These are phyloP conservation scores for Tetrapyrgos nigripes DNA, from an alignment of 1,284 basidiomycete genomes.

Conservation along the genomic window DNA sequence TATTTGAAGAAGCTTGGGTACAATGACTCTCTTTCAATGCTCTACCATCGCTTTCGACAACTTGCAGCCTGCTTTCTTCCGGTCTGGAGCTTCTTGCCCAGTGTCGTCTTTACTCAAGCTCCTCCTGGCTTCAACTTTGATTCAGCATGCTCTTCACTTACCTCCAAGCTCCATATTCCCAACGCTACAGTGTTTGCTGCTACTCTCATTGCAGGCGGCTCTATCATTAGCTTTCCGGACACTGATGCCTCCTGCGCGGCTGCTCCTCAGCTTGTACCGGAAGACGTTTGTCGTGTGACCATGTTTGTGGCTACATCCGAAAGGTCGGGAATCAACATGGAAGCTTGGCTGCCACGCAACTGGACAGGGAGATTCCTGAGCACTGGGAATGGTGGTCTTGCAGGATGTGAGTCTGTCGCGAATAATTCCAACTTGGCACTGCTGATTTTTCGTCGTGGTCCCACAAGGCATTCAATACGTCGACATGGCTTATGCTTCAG, in stretches of 20 bases:
- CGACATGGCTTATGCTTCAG: slow-evolving; percentile 10
- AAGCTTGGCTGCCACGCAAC: slow-evolving; percentile 16
- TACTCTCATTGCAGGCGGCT: slow-evolving; percentile 5
- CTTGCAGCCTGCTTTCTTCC: neutral
- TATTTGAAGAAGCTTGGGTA: too few species aligned
- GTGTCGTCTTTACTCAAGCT: neutral
- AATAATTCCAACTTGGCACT: neutral
- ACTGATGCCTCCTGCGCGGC: slow-evolving; percentile 8
- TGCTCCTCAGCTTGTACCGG: slow-evolving; percentile 7
- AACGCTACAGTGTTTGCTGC: slow-evolving; percentile 5
- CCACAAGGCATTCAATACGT: slow-evolving; percentile 10
- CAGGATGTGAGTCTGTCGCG: slow-evolving; percentile 8
- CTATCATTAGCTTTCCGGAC: slow-evolving; percentile 10
- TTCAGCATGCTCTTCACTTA: slow-evolving; percentile 3
- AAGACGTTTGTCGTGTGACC: slow-evolving; percentile 14
- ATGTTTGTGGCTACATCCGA: slow-evolving; percentile 13
- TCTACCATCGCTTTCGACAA: too few species aligned
- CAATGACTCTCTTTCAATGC: neutral
- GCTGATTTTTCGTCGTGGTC: neutral
- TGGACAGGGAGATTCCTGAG: slow-evolving; percentile 18
- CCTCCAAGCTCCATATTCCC: neutral
- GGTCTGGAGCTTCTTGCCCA: neutral
- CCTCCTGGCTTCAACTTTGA: slow-evolving; percentile 4
- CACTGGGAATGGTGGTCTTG: slow-evolving; percentile 17
- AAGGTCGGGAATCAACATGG: slow-evolving; percentile 15